Evolutionary conservation across 129 eudicot species (phyloP).

Genomic region (Centrapalus pauciflorus): DNA sequence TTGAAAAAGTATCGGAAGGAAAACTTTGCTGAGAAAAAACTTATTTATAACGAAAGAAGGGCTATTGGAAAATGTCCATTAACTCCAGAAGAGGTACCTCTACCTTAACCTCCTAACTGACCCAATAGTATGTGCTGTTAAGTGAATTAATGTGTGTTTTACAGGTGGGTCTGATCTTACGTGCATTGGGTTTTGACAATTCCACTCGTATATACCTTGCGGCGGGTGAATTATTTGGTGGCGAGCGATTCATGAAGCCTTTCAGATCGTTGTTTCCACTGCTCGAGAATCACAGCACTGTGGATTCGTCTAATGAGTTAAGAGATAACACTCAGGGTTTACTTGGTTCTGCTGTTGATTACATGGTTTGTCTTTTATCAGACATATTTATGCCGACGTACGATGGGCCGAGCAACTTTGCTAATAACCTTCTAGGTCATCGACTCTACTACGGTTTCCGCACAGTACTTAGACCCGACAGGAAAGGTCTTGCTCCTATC

Average conservation of each 20-base stretch:
- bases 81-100: constrained; percentile 91
- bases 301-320: constrained; percentile 70
- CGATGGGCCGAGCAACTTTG: constrained; percentile 97
- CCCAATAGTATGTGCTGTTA: neutral
- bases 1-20: constrained; percentile 62
- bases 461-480: constrained; percentile 75
- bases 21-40: constrained; percentile 80
- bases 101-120: neutral
- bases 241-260: constrained; percentile 93
- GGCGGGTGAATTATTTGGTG: constrained; percentile 93
- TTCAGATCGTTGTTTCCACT: constrained; percentile 78
- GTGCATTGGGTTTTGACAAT: constrained; percentile 79
- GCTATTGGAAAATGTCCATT: constrained; percentile 96
- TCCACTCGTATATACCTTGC: constrained; percentile 88
- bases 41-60: constrained; percentile 65
- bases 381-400: constrained; percentile 98
- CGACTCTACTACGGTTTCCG: constrained; percentile 91
- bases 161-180: constrained; percentile 84
- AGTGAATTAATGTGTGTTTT: neutral
- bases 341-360: constrained; percentile 93
- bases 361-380: constrained; percentile 95
- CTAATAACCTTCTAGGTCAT: constrained; percentile 92
- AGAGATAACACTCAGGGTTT: constrained; percentile 59
- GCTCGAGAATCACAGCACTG: constrained; percentile 78
- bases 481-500: constrained; percentile 91